These are phyloP conservation scores for Echinochloa phyllopogon DNA, from an alignment of 176 grass and related monocot species.

Conservation along the genomic window DNA sequence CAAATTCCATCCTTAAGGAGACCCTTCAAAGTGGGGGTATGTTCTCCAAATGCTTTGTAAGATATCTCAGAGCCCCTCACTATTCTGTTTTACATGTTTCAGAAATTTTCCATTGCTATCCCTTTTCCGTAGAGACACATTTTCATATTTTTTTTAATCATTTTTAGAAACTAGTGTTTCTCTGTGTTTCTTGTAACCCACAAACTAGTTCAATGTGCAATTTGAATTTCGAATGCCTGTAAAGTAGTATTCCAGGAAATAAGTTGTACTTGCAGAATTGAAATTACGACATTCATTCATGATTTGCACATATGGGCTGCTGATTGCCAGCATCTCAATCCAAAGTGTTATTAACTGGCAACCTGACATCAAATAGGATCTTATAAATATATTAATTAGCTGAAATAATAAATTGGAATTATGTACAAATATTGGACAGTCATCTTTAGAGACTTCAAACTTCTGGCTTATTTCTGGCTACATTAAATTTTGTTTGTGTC, in stretches of 20 bases:
- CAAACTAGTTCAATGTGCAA: neutral
- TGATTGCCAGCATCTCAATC: slow-evolving; percentile 13
- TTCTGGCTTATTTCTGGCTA: neutral
- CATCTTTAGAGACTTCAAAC: neutral
- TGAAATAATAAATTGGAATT: neutral
- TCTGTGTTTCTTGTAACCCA: slow-evolving; percentile 12
- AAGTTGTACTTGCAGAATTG: neutral
- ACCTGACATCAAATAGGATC: neutral
- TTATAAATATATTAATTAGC: slow-evolving; percentile 22
- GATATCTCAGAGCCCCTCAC: slow-evolving; percentile 34
- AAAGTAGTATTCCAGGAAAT: neutral
- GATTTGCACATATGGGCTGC: neutral
- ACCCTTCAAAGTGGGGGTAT: slow-evolving; percentile 68
- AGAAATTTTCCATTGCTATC: neutral
- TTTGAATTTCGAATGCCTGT: slow-evolving; percentile 25
- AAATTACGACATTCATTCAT: slow-evolving; percentile 16
- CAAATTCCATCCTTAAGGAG: slow-evolving; percentile 85
- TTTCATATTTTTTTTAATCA: neutral
- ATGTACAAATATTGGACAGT: neutral
- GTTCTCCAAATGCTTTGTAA: slow-evolving; percentile 74
- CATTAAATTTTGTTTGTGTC: neutral
- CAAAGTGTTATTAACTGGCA: slow-evolving; percentile 9
- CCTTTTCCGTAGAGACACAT: neutral
- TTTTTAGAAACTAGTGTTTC: neutral
- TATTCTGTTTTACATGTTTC: slow-evolving; percentile 20